A percentile compares a stretch with the other conserved stretches of the same genome.
Evolutionary conservation across 345 rosid genomes (phyloP).

Genomic region (Anastatica hierochuntica): DNA sequence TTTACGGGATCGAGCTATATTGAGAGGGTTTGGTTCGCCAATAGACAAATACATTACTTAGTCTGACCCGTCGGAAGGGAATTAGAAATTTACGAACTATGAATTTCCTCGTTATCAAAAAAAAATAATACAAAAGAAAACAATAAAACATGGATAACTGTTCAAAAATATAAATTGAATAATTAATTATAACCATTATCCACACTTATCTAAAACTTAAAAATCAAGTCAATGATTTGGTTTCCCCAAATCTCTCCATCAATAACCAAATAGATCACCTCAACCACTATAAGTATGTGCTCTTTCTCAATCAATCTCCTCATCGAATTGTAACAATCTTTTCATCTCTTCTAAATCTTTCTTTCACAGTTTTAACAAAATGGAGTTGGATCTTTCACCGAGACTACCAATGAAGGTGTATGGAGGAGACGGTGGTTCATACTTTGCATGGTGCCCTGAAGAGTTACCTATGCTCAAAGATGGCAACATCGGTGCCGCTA

Average conservation of each 20-base stretch:
- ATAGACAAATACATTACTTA: too few relatives aligned
- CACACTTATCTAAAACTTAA: background rate
- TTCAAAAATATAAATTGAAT: background rate
- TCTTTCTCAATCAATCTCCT: background rate
- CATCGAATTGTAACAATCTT: background rate
- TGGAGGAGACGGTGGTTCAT: constrained; percentile 73
- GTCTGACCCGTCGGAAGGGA: too few relatives aligned
- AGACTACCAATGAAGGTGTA: constrained; percentile 52
- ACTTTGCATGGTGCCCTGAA: constrained; percentile 63
- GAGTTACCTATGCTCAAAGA: constrained; percentile 66
- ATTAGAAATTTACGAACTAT: too few relatives aligned
- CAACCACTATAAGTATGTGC: background rate
- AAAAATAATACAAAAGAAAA: too few relatives aligned
- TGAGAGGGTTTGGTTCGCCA: too few relatives aligned
- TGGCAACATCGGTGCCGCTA: constrained; percentile 86
- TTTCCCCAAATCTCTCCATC: background rate
- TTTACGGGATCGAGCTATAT: too few relatives aligned
- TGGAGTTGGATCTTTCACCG: constrained; percentile 82
- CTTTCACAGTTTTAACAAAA: background rate
- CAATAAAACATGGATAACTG: background rate
- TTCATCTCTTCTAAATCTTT: too few relatives aligned
- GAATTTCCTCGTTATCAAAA: too few relatives aligned
- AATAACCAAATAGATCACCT: background rate
- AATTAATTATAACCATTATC: background rate
- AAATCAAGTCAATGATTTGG: background rate